A percentile compares a stretch with the other conserved stretches of the same genome.
These are phyloP conservation scores for Nothophytophthora sp. DNA, from an alignment of 352 stramenopile genomes.

Conservation along the genomic window DNA sequence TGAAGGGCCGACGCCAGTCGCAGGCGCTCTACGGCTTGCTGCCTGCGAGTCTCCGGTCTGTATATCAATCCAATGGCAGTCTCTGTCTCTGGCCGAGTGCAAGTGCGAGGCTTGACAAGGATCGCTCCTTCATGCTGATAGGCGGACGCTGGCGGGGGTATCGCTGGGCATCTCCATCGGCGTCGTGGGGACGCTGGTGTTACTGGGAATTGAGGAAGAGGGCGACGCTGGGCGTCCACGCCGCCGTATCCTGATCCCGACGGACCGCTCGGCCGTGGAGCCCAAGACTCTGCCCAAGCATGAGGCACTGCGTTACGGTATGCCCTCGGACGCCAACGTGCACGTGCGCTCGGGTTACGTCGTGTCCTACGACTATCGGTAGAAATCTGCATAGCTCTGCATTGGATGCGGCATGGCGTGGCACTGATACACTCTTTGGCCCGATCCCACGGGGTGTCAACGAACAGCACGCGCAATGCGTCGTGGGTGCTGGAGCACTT, in stretches of 20 bases:
- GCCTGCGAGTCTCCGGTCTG: constrained; percentile 36
- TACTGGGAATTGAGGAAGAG: constrained; percentile 33
- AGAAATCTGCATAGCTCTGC: no score
- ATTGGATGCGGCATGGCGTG: no score
- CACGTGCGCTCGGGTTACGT: constrained; percentile 80
- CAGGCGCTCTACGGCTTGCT: constrained; percentile 29
- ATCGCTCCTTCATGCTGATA: no score
- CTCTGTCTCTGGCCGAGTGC: no score
- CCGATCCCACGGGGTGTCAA: no score
- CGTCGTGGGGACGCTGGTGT: constrained; percentile 38
- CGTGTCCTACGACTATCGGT: constrained; percentile 86
- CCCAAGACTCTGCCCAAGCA: constrained; percentile 34
- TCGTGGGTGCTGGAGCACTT: constrained; percentile 88
- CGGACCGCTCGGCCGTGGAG: constrained; percentile 10
- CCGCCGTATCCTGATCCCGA: constrained; percentile 10
- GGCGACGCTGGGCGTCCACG: background rate
- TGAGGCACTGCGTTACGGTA: constrained; percentile 73
- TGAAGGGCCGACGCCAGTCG: constrained; percentile 31
- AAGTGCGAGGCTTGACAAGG: no score
- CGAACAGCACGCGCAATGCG: constrained; percentile 79
- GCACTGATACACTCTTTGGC: no score
- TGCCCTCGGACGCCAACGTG: constrained; percentile 68
- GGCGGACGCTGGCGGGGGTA: constrained; percentile 42
- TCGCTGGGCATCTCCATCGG: constrained; percentile 58
- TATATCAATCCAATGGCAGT: background rate